Conservation (phyloP, 164 flowering plant genomes). For the Macadamia tetraphylla region DNA sequence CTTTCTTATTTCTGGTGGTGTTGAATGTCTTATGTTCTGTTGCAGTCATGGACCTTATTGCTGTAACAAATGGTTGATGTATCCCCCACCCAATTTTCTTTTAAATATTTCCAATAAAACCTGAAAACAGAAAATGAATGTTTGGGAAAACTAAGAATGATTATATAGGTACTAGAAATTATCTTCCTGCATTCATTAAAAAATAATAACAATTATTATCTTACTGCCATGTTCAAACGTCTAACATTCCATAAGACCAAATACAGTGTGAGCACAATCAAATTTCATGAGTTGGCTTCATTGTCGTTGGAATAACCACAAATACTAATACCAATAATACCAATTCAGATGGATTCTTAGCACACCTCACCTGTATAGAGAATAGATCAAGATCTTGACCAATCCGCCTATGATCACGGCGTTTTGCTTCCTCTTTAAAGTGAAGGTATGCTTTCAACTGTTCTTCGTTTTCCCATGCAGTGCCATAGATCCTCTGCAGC, state of each 20-base stretch:
- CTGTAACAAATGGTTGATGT: too few species aligned
- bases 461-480: slow-evolving; percentile 93
- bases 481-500: slow-evolving; percentile 97
- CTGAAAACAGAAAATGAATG: too few species aligned
- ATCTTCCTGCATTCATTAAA: too few species aligned
- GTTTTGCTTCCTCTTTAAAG: slow-evolving; percentile 91
- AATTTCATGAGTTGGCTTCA: not conserved
- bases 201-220: too few species aligned
- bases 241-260: not conserved
- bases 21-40: too few species aligned
- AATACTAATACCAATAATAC: not conserved
- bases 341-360: not conserved
- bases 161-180: too few species aligned
- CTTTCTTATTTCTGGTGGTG: too few species aligned
- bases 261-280: not conserved
- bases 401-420: slow-evolving; percentile 87
- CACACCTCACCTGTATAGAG: slow-evolving; percentile 69
- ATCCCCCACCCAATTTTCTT: too few species aligned
- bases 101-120: too few species aligned
- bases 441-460: slow-evolving; percentile 84
- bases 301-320: not conserved
- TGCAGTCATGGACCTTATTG: too few species aligned
- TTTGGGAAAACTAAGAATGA: too few species aligned
- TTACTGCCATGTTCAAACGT: too few species aligned
- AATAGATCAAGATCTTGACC: slow-evolving; percentile 95